Conservation (phyloP, 164 flowering plant species). For the Euptelea pleiosperma region DNA sequence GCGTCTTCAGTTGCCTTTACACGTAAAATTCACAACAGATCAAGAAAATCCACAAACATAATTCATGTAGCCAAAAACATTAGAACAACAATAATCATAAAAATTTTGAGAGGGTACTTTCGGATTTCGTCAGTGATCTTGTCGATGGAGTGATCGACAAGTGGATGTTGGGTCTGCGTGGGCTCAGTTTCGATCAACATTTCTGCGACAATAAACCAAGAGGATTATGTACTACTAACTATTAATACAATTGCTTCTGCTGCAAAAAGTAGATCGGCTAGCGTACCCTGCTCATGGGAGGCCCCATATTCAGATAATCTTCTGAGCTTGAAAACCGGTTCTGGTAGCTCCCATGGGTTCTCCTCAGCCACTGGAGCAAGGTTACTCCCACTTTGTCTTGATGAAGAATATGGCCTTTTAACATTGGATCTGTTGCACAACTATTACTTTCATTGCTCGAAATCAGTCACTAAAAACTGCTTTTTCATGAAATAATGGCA, state of each 20-base stretch:
- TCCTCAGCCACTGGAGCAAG: conserved; percentile 80
- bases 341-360: conserved; percentile 30
- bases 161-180: conserved; percentile 59
- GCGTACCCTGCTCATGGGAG: conserved; percentile 52
- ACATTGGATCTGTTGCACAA: conserved; percentile 40
- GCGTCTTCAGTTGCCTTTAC: conserved; percentile 74
- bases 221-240: conserved; percentile 1
- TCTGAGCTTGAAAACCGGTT: conserved; percentile 49
- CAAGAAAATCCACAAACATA: too few species aligned
- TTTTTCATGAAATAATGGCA: neutral
- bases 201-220: conserved; percentile 35
- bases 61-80: neutral
- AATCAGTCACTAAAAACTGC: neutral
- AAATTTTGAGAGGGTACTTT: conserved; percentile 21
- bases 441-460: neutral
- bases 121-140: conserved; percentile 53
- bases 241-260: neutral
- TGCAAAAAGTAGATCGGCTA: neutral
- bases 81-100: neutral
- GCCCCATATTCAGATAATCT: conserved; percentile 38
- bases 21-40: neutral
- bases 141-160: conserved; percentile 36
- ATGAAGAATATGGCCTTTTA: conserved; percentile 48
- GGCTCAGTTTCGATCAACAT: conserved; percentile 74
- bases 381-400: conserved; percentile 41